A percentile compares a stretch with the other conserved stretches of the same genome.
These are phyloP conservation scores for Phalaenopsis aphrodite DNA, from an alignment of 106 monocot species.

Conservation along the genomic window DNA sequence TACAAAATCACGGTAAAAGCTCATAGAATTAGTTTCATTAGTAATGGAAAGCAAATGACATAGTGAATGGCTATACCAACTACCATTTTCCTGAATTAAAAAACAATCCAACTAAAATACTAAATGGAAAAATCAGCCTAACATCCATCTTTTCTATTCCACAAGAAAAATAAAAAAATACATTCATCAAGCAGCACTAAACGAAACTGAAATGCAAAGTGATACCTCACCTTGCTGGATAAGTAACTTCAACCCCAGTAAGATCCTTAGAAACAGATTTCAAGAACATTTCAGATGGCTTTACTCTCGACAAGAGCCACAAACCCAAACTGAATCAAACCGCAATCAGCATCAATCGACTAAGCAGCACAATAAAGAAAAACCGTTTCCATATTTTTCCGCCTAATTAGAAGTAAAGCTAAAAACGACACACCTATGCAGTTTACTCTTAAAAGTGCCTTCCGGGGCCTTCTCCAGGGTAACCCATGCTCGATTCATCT, in stretches of 20 bases:
- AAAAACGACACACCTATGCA: conserved; percentile 47
- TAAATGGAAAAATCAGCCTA: neutral
- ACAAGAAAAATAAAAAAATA: neutral
- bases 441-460: conserved; percentile 63
- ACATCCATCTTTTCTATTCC: neutral
- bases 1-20: neutral
- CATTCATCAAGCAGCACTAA: neutral
- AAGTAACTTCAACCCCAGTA: conserved; percentile 67
- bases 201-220: conserved; percentile 2
- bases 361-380: conserved; percentile 2
- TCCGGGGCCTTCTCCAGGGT: conserved; percentile 64
- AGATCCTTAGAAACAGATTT: conserved; percentile 81
- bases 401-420: neutral
- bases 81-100: neutral
- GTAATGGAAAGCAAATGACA: neutral
- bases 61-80: neutral
- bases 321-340: conserved; percentile 63
- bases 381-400: neutral
- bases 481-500: conserved; percentile 85
- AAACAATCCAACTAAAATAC: neutral
- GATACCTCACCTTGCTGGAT: conserved; percentile 57
- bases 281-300: conserved; percentile 81
- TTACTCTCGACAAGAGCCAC: conserved; percentile 65
- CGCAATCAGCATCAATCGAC: conserved; percentile 1
- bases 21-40: neutral